phyloP scores from a whole-genome alignment of 768 basidiomycete genomes.

The Russula vinacea region DNA sequence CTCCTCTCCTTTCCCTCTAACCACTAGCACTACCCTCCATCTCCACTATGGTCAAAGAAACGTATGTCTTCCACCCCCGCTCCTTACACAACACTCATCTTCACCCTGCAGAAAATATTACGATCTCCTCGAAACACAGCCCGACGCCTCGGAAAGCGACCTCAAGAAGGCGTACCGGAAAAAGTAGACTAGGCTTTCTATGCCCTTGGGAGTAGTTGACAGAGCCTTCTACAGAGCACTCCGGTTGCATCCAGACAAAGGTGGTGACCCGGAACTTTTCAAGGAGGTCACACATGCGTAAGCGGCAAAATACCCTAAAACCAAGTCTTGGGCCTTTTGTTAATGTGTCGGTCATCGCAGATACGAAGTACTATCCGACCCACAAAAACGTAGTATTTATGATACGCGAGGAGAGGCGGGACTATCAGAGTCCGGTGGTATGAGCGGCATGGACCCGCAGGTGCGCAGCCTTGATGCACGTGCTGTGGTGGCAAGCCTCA shows the following conservation, averaged over 20 bases:
- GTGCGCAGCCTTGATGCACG: slow-evolving; percentile 40
- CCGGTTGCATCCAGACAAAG: slow-evolving; percentile 88
- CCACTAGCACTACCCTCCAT: slow-evolving; percentile 22
- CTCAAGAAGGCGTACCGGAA: slow-evolving; percentile 96
- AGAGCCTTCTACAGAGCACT: slow-evolving; percentile 54
- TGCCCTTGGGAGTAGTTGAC: slow-evolving; percentile 11
- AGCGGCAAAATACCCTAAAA: slow-evolving; percentile 37
- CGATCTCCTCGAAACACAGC: slow-evolving; percentile 84
- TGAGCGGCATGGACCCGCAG: slow-evolving; percentile 97
- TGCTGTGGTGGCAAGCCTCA: background rate
- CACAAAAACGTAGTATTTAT: slow-evolving; percentile 76
- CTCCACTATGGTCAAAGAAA: slow-evolving; percentile 64
- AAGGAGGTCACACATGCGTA: slow-evolving; percentile 97
- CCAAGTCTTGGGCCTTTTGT: slow-evolving; percentile 22
- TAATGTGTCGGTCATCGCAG: slow-evolving; percentile 41
- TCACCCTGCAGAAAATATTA: slow-evolving; percentile 68
- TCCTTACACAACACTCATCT: slow-evolving; percentile 13
- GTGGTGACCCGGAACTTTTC: slow-evolving; percentile 94
- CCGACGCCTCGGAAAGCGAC: slow-evolving; percentile 75
- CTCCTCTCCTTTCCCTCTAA: slow-evolving; percentile 18
- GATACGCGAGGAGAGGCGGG: slow-evolving; percentile 93
- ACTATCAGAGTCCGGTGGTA: slow-evolving; percentile 77
- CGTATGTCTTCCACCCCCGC: slow-evolving; percentile 42
- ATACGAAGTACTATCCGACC: slow-evolving; percentile 90
- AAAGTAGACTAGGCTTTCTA: slow-evolving; percentile 51